Percentiles rank a stretch among this genome's conserved stretches.
Conservation (phyloP, 352 stramenopile species). For the Globisporangium solare region DNA sequence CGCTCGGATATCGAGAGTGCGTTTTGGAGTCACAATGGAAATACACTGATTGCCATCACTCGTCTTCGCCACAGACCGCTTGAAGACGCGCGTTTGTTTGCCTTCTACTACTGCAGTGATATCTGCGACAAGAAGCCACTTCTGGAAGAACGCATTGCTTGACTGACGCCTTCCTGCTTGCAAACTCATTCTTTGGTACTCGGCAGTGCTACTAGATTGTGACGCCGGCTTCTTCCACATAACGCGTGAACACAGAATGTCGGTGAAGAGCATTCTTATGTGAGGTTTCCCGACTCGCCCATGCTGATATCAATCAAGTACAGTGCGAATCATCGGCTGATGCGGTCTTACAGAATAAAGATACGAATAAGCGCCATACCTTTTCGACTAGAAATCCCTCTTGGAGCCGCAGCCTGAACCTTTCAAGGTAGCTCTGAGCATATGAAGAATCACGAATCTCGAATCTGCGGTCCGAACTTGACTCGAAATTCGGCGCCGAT, state of each 20-base stretch:
- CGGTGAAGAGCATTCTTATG: conserved; percentile 28
- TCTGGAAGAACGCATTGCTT: conserved; percentile 23
- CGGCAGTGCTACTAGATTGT: background rate
- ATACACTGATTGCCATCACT: conserved; percentile 27
- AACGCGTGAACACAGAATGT: conserved; percentile 26
- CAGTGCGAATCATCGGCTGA: background rate
- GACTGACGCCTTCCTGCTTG: background rate
- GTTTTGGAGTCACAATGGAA: conserved; percentile 29
- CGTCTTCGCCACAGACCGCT: conserved; percentile 18
- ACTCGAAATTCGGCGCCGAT: background rate
- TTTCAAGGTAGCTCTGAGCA: conserved; percentile 11
- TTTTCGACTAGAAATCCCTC: conserved; percentile 41
- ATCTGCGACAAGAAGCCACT: conserved; percentile 22
- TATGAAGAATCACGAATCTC: conserved; percentile 17
- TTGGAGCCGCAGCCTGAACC: conserved; percentile 36
- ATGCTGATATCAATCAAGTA: conserved; percentile 22
- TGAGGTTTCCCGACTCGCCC: conserved; percentile 35
- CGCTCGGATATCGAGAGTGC: conserved; percentile 41
- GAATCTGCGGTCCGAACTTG: conserved; percentile 5
- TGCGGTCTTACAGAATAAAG: background rate
- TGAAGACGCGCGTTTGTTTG: conserved; percentile 39
- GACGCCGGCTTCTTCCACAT: conserved; percentile 35
- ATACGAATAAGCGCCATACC: conserved; percentile 12
- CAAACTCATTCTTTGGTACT: conserved; percentile 6
- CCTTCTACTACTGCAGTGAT: conserved; percentile 32